These are phyloP conservation scores for Candida stauntonica DNA, from an alignment of 805 yeast genomes.

Conservation along the genomic window DNA sequence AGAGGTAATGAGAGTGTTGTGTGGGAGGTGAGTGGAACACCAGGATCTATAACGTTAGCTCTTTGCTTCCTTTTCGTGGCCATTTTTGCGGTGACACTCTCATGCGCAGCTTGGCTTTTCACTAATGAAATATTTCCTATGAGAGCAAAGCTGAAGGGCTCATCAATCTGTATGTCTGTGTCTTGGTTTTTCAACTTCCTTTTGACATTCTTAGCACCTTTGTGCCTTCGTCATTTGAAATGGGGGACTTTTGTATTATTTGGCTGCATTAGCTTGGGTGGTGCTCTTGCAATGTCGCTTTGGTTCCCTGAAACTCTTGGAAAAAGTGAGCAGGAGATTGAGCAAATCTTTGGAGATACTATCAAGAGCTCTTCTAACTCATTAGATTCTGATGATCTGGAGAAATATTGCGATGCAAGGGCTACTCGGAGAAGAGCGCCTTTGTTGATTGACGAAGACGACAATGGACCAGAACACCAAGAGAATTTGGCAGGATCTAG, in stretches of 20 bases:
- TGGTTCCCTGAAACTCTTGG: conserved; percentile 44
- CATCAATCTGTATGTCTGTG: conserved; percentile 40
- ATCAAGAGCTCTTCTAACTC: too few relatives aligned
- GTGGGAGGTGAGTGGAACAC: conserved; percentile 33
- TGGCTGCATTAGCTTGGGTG: conserved; percentile 31
- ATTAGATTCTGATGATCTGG: not conserved
- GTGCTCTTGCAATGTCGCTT: conserved; percentile 29
- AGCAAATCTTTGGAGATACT: conserved; percentile 17
- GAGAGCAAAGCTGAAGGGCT: conserved; percentile 42
- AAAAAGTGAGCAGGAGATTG: conserved; percentile 25
- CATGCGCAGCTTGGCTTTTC: conserved; percentile 46
- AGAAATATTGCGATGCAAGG: not conserved
- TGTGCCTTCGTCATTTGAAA: conserved; percentile 31
- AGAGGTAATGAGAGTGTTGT: conserved; percentile 32
- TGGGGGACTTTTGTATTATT: conserved; percentile 39
- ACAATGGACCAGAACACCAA: not conserved
- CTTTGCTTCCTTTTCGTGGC: conserved; percentile 42
- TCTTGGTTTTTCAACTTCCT: conserved; percentile 41
- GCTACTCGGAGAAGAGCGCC: not conserved
- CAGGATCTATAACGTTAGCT: conserved; percentile 42
- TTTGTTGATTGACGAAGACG: not conserved
- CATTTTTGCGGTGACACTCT: conserved; percentile 41
- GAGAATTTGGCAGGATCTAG: not conserved
- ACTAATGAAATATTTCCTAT: conserved; percentile 46
- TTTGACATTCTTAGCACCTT: conserved; percentile 38